Percentiles rank a stretch among this genome's conserved stretches.
Conservation (phyloP, 2,329 filamentous ascomycete species). For the Colletotrichum karsti region DNA sequence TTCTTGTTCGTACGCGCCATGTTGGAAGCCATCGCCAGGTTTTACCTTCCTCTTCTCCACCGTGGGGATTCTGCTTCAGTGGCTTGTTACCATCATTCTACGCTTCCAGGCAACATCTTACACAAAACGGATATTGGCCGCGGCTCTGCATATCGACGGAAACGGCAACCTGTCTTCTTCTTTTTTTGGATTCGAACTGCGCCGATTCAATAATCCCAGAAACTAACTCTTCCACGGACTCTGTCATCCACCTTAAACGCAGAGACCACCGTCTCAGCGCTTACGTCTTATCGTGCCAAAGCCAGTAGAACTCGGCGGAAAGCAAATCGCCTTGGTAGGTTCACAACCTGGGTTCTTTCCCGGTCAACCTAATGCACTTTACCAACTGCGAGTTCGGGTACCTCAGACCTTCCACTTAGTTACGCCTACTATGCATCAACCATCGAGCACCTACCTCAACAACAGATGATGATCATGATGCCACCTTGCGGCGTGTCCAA, state of each 20-base stretch:
- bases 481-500: conserved; percentile 9
- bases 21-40: neutral
- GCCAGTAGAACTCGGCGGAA: neutral
- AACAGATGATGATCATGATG: conserved; percentile 19
- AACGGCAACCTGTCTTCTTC: neutral
- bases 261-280: conserved; percentile 9
- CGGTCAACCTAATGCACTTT: conserved; percentile 13
- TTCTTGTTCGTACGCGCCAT: conserved; percentile 5
- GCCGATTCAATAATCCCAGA: conserved; percentile 15
- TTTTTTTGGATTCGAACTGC: neutral
- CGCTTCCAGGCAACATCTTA: neutral
- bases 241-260: conserved; percentile 5
- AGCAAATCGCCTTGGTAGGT: neutral
- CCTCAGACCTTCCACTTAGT: neutral
- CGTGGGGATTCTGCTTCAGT: neutral
- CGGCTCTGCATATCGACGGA: neutral
- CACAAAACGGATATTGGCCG: neutral
- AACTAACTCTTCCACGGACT: conserved; percentile 6
- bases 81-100: neutral
- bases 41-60: neutral
- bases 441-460: conserved; percentile 9
- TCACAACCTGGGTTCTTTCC: neutral
- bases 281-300: neutral
- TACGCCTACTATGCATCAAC: conserved; percentile 12
- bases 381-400: conserved; percentile 6